Base-by-base conservation (phyloP, 495 filamentous ascomycete genomes). In the Podospora anserina region DNA sequence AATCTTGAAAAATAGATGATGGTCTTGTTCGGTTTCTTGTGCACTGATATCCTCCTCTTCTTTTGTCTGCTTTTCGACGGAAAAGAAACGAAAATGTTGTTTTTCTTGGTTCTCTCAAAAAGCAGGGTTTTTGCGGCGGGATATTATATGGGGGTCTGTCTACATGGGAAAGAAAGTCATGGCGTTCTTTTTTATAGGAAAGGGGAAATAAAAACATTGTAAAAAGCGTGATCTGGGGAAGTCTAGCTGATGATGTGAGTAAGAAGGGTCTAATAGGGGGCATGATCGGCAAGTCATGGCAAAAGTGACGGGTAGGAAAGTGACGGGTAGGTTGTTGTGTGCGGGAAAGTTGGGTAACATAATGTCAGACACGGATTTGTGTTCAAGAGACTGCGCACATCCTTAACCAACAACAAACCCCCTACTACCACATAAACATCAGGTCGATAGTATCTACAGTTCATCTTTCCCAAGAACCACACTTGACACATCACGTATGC, bases 1-100 rank as follows among this genome's bases (percentile, higher is more conserved):
- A 72, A 20, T 69, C 19, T 65, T n/a, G 26, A 70, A 60, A n/a
- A 61, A 63, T 27, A 67, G 15, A 30, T 61, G 30, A 23, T 18
- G 59, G 59, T 34, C 26, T 13, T 28, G 59, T 28, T 16, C 59
- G 26, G 4, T 28, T 28, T 30, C n/a, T 49, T 65, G 16, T 27
- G 56, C 53, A 26, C 23, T 65, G 27, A 66, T 59, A 34, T 44
- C 39, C 5, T 58, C 56, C 6, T n/a, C n/a, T 58, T n/a, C 6
- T n/a, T 20, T 58, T 9, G 6, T 58, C 23, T 58, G n/a, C 56
- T 59, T 59, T 18, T 59, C 56, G 20, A 13, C 19, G 15, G 15
- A 59, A 5, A 59, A 23, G 9, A 20, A n/a, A 23, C 23, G 23
- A 23, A 1, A 23, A 23, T 23, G 23, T 23, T 59, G 19, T 59